Conservation (phyloP, 2,329 filamentous ascomycete species). For the Zymoseptoria crescenta region DNA sequence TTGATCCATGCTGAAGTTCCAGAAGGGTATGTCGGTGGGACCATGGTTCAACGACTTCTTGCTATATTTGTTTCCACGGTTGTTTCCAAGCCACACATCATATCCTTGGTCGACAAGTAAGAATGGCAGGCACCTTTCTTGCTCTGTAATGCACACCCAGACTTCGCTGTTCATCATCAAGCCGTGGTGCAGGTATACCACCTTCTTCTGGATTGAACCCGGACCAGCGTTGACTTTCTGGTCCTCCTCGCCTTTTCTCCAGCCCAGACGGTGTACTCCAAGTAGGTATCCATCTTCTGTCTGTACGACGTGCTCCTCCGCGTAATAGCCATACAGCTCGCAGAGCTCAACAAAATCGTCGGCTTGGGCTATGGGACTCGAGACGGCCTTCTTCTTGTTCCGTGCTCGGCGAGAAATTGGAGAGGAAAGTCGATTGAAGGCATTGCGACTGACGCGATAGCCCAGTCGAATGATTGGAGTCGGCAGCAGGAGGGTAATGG, state of each 20-base stretch:
- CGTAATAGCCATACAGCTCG: slow-evolving; percentile 79
- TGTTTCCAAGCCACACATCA: slow-evolving; percentile 97
- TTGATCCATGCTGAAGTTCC: slow-evolving; percentile 98
- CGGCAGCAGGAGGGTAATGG: slow-evolving; percentile 81
- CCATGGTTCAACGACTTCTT: slow-evolving; percentile 79
- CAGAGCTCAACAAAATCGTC: slow-evolving; percentile 94
- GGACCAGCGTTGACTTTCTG: slow-evolving; percentile 65
- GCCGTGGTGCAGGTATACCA: slow-evolving; percentile 91
- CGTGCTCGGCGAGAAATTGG: slow-evolving; percentile 61
- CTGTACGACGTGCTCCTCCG: slow-evolving; percentile 93
- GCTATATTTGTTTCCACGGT: slow-evolving; percentile 97
- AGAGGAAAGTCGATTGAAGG: slow-evolving; percentile 74
- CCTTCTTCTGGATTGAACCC: slow-evolving; percentile 65
- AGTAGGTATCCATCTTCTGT: slow-evolving; percentile 90
- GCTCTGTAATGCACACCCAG: slow-evolving; percentile 88
- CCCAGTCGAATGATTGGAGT: slow-evolving; percentile 72
- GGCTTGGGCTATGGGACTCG: slow-evolving; percentile 65
- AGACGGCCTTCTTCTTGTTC: slow-evolving; percentile 52
- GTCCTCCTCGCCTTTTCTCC: slow-evolving; percentile 74
- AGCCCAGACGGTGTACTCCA: slow-evolving; percentile 79
- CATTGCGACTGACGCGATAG: slow-evolving; percentile 70
- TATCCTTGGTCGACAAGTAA: slow-evolving; percentile 82
- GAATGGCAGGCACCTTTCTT: slow-evolving; percentile 79
- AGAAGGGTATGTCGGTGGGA: slow-evolving; percentile 71
- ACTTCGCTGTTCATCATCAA: slow-evolving; percentile 98